Base-by-base conservation (phyloP, 139 green algal genomes). In the Micromonas pusilla region DNA sequence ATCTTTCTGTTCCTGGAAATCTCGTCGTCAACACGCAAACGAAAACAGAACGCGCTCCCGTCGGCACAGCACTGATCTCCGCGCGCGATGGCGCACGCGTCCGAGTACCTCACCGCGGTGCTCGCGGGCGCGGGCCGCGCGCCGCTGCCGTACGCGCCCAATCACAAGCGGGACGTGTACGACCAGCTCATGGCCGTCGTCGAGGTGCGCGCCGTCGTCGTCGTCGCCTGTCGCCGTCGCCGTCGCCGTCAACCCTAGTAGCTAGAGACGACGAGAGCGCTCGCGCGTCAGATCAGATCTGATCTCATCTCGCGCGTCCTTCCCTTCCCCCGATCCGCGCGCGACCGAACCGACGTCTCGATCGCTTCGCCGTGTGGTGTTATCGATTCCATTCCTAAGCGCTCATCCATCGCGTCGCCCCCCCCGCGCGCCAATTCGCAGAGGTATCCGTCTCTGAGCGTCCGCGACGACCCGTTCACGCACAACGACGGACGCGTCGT, bases 171-270 rank as follows among this genome's bases (percentile, higher is more conserved):
- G 57, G 83, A 72, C 2, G 78, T 94, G 0, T 64, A 83, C 16
- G 86, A 92, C 72, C 90, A 94, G 34, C 63, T 92, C 2, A 62
- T 81, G 0, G 89, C 92, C 28, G 77, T 94, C 2, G 72, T 89
- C 4, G 45, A 57, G 45, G 45, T 57, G 45, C 45, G 45, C 9
- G 9, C 16, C 16, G 9, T 16, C 45, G 45, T 16, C 45, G 45
- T 9, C 16, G 45, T 16, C 45, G 16, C 45, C 16, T 57, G 9
- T 16, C 45, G 45, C 45, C 45, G 45, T 9, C 16, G 45, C 45
- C 45, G 45, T 57, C 9, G 9, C 45, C 45, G n/a, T n/a, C 45
- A 57, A 57, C 45, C 45, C 45, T 57, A 57, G 16, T 57, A 57
- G 9, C 9, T 23, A 57, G n/a, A n/a, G n/a, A n/a, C n/a, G n/a